Base-by-base conservation (phyloP, 345 rosid genomes). In the Lepidium sativum region DNA sequence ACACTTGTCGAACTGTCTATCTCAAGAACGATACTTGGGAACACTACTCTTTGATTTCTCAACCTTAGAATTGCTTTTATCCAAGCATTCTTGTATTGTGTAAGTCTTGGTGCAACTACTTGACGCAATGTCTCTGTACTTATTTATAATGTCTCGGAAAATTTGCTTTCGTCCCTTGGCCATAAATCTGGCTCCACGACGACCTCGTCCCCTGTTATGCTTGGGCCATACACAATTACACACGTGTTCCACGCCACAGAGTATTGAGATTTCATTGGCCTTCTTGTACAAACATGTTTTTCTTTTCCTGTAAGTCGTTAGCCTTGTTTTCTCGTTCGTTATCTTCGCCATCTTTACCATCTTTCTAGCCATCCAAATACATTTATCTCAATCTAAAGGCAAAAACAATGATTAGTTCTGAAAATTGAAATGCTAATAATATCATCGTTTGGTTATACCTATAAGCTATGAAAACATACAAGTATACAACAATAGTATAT, bases 161-260 rank as follows among this genome's bases (percentile, higher is more conserved):
- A 70, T 31, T 67, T 72, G 14, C 15, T 44, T 14, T 40, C 60
- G 3, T 76, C 62, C 17, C 10, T 33, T 0, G 83, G 80, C 78
- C 78, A 80, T 17, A 67, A 18, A 14, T 74, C 83, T 0, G 72
- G 70, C 17, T 58, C 68, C 21, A 16, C 1, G 10, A 54, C 56
- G 51, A 49, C 10, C 57, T 72, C 72, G 8, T 66, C 72, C 9
- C 72, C 77, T 20, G 41, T 56, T 60, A 23, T 62, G 34, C 8
- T 50, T 1, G 79, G 80, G 0, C 80, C 80, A 5, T 76, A 76
- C 50, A 80, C 68, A 44, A 80, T 63, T 55, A 80, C 38, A 68
- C 80, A 73, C 0, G 78, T 63, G n/a, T 75, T 75, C 61, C 6
- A 80, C 72, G 8, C 75, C 80, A 7, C 83, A 79, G 0, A 75